Evolutionary conservation across 192 early-diverging fungal genomes (phyloP), one percentile per base, ranked within the genome.

Genomic region (Backusella tuberculispora): DNA sequence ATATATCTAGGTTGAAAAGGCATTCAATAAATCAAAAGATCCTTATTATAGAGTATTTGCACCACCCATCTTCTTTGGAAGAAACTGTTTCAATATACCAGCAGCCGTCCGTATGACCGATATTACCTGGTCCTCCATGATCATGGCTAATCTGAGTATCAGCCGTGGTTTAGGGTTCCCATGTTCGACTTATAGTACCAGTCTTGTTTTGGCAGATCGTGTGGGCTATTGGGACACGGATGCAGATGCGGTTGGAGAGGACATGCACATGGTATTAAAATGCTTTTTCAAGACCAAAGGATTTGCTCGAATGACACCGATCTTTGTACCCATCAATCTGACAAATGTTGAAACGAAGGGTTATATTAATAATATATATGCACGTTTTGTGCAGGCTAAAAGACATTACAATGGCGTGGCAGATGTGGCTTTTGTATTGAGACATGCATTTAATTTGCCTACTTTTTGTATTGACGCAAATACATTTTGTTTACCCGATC

Each of bases 241-340:
- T 42, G 83, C 89, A 19, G 91, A 94, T 81, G 89, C 90, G 8
- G 88, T 42, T 50, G 92, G 91, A 37, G 92, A 93, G 74, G 92
- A 93, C 83, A 82, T 93, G 81, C 92, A 93, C 78, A 93, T 92
- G 90, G 89, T 87, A 82, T 81, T 93, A 42, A 91, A 92, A 81
- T 91, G 89, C 75, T 92, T 92, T 76, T 92, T 92, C 75, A 82
- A 86, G 72, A 92, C 92, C 56, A 73, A 84, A 65, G 92, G 92
- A 34, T 60, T 80, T 8, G 85, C 88, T 15, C 88, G 89, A 69
- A 85, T 86, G 71, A 85, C 86, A 40, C 82, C 88, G 15, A 91
- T 93, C 66, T 92, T 81, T 71, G 90, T 90, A 2, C 91, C 91
- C 10, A 88, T 87, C 86, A 71, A 92, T 83, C 37, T 88, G 81